Conservation (phyloP, 805 yeast species). For the Metschnikowia continentalis region DNA sequence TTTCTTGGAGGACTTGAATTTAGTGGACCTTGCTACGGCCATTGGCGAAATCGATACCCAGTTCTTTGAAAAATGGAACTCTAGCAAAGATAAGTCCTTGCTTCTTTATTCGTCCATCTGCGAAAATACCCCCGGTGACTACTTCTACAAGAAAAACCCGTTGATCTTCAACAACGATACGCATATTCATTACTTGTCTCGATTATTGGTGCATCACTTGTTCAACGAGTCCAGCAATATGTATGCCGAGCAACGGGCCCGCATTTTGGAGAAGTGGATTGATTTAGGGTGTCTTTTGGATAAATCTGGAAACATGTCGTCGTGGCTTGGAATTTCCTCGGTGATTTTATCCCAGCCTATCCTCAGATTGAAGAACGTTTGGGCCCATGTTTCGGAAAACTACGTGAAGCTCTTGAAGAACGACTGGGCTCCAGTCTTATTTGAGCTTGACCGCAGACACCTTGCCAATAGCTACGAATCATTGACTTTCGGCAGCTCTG, state of each 20-base stretch:
- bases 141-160: slow-evolving; percentile 60
- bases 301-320: slow-evolving; percentile 83
- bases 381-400: slow-evolving; percentile 66
- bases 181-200: slow-evolving; percentile 75
- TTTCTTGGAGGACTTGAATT: slow-evolving; percentile 51
- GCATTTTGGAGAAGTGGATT: slow-evolving; percentile 76
- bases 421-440: slow-evolving; percentile 91
- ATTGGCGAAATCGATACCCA: slow-evolving; percentile 64
- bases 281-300: slow-evolving; percentile 75
- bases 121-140: slow-evolving; percentile 13
- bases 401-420: slow-evolving; percentile 58
- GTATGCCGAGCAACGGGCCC: slow-evolving; percentile 49
- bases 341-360: slow-evolving; percentile 79
- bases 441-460: slow-evolving; percentile 77
- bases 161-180: slow-evolving; percentile 63
- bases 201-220: slow-evolving; percentile 64
- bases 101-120: slow-evolving; percentile 51
- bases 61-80: slow-evolving; percentile 71
- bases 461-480: slow-evolving; percentile 32
- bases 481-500: slow-evolving; percentile 14
- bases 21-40: slow-evolving; percentile 55
- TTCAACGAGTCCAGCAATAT: slow-evolving; percentile 45
- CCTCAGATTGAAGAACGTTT: slow-evolving; percentile 64
- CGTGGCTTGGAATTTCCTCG: slow-evolving; percentile 89
- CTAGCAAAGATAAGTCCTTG: slow-evolving; percentile 72